Percentiles rank a stretch among this genome's conserved stretches.
Conservation (phyloP, 768 basidiomycete genomes). For the Sarcodon aspratus region DNA sequence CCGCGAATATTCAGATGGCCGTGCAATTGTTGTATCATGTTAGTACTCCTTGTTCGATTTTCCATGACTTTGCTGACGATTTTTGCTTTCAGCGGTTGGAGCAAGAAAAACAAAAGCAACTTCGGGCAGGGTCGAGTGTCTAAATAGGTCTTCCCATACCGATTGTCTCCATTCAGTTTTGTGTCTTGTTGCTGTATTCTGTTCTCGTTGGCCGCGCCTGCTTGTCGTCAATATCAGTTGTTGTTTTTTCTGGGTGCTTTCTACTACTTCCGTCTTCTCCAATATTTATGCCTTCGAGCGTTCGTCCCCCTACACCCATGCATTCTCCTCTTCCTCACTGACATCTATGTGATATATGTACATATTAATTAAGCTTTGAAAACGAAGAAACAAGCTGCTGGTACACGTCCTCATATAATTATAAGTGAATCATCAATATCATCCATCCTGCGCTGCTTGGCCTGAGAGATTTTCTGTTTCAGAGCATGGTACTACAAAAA, state of each 20-base stretch:
- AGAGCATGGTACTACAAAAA: background rate
- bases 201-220: background rate
- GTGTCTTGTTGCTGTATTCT: background rate
- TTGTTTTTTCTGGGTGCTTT: too few species aligned
- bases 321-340: too few species aligned
- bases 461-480: background rate
- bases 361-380: too few species aligned
- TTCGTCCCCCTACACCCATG: too few species aligned
- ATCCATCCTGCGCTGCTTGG: background rate
- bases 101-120: slow-evolving; percentile 84
- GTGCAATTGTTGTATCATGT: slow-evolving; percentile 86
- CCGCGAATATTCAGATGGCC: slow-evolving; percentile 92
- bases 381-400: too few species aligned
- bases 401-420: background rate
- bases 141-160: slow-evolving; percentile 1
- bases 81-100: slow-evolving; percentile 53
- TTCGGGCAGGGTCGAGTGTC: slow-evolving; percentile 21
- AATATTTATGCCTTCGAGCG: too few species aligned
- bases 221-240: too few species aligned
- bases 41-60: slow-evolving; percentile 16
- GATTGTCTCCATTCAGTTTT: slow-evolving; percentile 1
- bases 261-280: too few species aligned
- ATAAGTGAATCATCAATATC: background rate
- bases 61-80: slow-evolving; percentile 1
- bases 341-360: too few species aligned